These are phyloP conservation scores for Porodaedalea pini DNA, from an alignment of 1,284 basidiomycete genomes.

Conservation along the genomic window DNA sequence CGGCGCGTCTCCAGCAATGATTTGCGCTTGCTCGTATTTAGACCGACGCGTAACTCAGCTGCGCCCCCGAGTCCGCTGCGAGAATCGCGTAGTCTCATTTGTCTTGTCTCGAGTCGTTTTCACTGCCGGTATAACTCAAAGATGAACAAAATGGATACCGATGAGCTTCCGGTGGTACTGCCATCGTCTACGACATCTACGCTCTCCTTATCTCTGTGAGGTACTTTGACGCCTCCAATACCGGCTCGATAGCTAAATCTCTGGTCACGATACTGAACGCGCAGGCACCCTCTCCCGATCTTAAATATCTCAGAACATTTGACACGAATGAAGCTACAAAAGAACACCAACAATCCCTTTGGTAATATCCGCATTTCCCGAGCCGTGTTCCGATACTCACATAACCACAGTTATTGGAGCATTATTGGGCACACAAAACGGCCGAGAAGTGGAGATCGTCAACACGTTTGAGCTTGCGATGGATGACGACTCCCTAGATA, in stretches of 20 bases:
- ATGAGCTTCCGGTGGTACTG: constrained; percentile 68
- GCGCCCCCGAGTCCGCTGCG: background rate
- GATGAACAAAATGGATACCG: constrained; percentile 75
- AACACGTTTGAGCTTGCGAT: constrained; percentile 91
- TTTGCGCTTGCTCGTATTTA: background rate
- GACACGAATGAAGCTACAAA: constrained; percentile 79
- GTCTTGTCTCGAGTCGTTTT: too few species aligned
- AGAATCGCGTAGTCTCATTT: background rate
- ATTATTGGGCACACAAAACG: constrained; percentile 90
- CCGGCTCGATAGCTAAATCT: background rate
- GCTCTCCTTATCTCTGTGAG: constrained; percentile 67
- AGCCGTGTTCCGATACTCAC: background rate
- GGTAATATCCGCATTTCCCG: constrained; percentile 46
- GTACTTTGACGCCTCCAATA: constrained; percentile 16
- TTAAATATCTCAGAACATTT: constrained; percentile 96
- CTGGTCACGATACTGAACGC: background rate
- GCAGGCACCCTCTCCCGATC: constrained; percentile 92
- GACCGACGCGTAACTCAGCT: constrained; percentile 3
- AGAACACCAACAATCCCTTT: constrained; percentile 57
- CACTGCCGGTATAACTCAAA: too few species aligned
- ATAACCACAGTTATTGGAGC: constrained; percentile 71
- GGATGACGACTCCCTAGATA: constrained; percentile 44
- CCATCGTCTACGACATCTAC: constrained; percentile 66
- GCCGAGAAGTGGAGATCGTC: constrained; percentile 92
- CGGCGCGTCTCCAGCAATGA: background rate